Base-by-base conservation (phyloP, 768 basidiomycete species). In the Hypholoma sublateritium region DNA sequence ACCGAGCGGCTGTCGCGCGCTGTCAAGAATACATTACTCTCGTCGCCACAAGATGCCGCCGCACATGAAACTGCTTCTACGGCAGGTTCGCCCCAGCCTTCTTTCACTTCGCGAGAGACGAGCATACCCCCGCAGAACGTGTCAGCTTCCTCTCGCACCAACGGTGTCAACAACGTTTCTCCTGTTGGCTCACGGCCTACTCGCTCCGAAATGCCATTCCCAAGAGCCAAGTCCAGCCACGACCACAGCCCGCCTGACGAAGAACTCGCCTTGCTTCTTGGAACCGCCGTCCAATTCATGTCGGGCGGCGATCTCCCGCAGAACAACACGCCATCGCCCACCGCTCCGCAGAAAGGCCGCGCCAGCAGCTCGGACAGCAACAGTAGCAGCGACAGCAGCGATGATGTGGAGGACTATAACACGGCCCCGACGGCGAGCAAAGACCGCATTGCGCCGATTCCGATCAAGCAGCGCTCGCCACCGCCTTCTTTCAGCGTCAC, bases 401-500 rank as follows among this genome's bases (percentile, higher is more conserved):
- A 61, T 43, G 67, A 69, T 11, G 61, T 64, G n/a, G 65, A 58
- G 35, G 66, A 65, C 14, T 34, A 41, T 8, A 48, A 34, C 9
- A n/a, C 48, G 4, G 46, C 34, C 4, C 44, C 19, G 46, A 35
- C 49, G 12, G 46, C 54, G 17, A 59, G 55, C 25, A 55, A 62
- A 43, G 68, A 63, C 55, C 69, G 67, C 65, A 69, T 83, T 50
- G 75, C 81, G 17, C 86, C 86, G 8, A 86, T 85, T 47, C 80
- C 80, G 21, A 86, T 87, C 59, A 82, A 80, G 59, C 74, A 79
- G 63, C 77, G 83, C 32, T 71, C 79, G 46, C 80, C 84, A 4
- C 77, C 77, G 9, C 78, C 83, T 6, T 74, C 84, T 24, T 87
- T 87, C 63, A 82, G 81, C 57, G 86, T 87, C 45, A 84, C 81